Conservation (phyloP, 2,329 filamentous ascomycete species). For the Hypoxylon sp. region DNA sequence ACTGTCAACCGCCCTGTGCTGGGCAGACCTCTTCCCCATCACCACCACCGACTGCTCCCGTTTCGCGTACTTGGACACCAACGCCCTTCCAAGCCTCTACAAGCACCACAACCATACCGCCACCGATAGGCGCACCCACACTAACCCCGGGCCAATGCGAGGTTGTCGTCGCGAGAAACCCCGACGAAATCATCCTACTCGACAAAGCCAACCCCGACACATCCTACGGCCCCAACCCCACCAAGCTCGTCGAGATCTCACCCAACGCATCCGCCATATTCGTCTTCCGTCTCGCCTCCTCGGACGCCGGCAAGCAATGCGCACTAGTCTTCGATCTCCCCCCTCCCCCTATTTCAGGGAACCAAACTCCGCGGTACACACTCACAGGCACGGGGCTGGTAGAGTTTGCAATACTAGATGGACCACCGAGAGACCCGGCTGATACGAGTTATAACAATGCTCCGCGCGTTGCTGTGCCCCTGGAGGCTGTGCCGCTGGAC, state of each 20-base stretch:
- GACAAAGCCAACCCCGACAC: slow-evolving; percentile 61
- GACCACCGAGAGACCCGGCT: slow-evolving; percentile 5
- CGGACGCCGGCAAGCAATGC: slow-evolving; percentile 66
- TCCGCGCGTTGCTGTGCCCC: slow-evolving; percentile 32
- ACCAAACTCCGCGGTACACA: slow-evolving; percentile 9
- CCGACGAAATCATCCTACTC: slow-evolving; percentile 60
- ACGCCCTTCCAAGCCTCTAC: slow-evolving; percentile 1
- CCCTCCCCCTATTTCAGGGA: background rate
- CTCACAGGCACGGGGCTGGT: slow-evolving; percentile 37
- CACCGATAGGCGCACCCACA: slow-evolving; percentile 11
- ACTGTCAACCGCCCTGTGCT: slow-evolving; percentile 45
- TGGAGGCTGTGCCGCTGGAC: slow-evolving; percentile 23
- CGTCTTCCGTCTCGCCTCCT: slow-evolving; percentile 71
- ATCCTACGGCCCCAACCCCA: slow-evolving; percentile 46
- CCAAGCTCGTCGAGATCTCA: slow-evolving; percentile 61
- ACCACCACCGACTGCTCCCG: slow-evolving; percentile 39
- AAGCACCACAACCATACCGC: background rate
- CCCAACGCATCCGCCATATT: slow-evolving; percentile 66
- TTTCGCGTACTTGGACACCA: background rate
- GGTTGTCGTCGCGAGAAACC: slow-evolving; percentile 20
- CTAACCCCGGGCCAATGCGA: slow-evolving; percentile 9
- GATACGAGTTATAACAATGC: slow-evolving; percentile 36
- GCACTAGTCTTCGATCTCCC: slow-evolving; percentile 66
- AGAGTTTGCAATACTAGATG: slow-evolving; percentile 36
- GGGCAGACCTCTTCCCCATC: slow-evolving; percentile 45